Percentiles rank a stretch among this genome's conserved stretches.
Evolutionary conservation across 768 basidiomycete species (phyloP).

Genomic region (Kwoniella shandongensis): DNA sequence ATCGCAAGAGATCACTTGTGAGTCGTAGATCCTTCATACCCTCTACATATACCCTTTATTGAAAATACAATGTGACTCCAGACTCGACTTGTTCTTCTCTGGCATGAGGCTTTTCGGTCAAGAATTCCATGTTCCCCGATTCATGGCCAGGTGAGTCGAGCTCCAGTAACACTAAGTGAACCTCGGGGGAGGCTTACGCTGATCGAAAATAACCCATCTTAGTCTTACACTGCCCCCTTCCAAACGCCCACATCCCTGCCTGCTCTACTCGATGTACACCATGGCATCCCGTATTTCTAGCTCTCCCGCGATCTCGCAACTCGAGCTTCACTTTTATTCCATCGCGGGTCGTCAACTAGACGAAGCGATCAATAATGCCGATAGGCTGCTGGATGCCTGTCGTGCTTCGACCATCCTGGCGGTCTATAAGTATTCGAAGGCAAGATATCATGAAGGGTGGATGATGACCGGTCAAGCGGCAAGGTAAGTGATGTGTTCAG

Average conservation of each 20-base stretch:
- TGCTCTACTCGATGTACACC: conserved; percentile 47
- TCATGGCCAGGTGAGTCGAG: conserved; percentile 38
- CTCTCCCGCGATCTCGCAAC: conserved; percentile 28
- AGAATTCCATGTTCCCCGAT: conserved; percentile 43
- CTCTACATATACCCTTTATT: not conserved
- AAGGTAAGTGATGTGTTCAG: conserved; percentile 22
- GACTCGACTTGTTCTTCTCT: conserved; percentile 45
- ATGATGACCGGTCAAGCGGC: conserved; percentile 43
- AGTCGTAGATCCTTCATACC: conserved; percentile 10
- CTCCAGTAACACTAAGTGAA: not conserved
- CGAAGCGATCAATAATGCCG: conserved; percentile 31
- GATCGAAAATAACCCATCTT: not conserved
- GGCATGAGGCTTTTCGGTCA: conserved; percentile 36
- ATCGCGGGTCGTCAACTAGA: conserved; percentile 38
- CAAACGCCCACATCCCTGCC: conserved; percentile 45
- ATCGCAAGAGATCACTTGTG: conserved; percentile 46
- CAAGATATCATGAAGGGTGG: conserved; percentile 45
- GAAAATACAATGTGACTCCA: not conserved
- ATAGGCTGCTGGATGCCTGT: conserved; percentile 38
- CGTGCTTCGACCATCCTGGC: conserved; percentile 39
- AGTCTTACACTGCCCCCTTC: conserved; percentile 38
- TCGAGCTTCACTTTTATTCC: conserved; percentile 42
- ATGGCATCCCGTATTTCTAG: conserved; percentile 36
- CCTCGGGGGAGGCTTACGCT: no score
- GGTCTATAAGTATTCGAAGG: conserved; percentile 40